Base-by-base conservation (phyloP, 331 rosid genomes). In the Ulmus americana region DNA sequence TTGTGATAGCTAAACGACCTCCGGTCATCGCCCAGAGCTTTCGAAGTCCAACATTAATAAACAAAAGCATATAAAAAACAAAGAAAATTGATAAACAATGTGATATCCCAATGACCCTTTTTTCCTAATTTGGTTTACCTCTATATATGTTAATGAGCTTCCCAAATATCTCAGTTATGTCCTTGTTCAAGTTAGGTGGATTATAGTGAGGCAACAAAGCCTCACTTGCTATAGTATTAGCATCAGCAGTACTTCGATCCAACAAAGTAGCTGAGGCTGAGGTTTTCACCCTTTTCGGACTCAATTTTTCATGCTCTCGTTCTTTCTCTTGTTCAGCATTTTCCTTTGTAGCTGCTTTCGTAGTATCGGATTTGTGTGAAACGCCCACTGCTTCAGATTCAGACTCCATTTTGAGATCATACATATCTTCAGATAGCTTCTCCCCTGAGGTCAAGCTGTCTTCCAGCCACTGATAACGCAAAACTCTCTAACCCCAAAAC, bases 1-100 rank as follows among this genome's bases (percentile, higher is more conserved):
- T 89, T 92, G 95, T 80, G 45, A 75, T 89, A 92, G 91, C 98
- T 92, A 78, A 89, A 92, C 16, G 98, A 92, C 76, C 98, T 83
- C 65, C 95, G 75, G 61, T 92, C 95, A 39, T 92, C 97, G 15
- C 98, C 97, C 86, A 92, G 61, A 3, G 98, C 98, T 92, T 80
- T 57, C 67, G 71, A 63, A 68, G 28, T 71, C 39, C 66, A 55
- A 2, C 20, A 52, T 18, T 43, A 54, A 81, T 38, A 57, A 75
- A 43, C 77, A 67, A 76, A 75, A 77, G 55, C 71, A 51, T 63
- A 64, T 68, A 72, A 48, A 39, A 53, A 45, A 15, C 18, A 43
- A 69, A 48, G 28, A 14, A 52, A 45, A 44, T 51, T 20, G 47
- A 12, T 49, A 64, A 45, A 10, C 15, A 48, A 70, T 42, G 28